These are phyloP conservation scores for Pisolithus orientalis DNA, from an alignment of 768 basidiomycete species.

Conservation along the genomic window DNA sequence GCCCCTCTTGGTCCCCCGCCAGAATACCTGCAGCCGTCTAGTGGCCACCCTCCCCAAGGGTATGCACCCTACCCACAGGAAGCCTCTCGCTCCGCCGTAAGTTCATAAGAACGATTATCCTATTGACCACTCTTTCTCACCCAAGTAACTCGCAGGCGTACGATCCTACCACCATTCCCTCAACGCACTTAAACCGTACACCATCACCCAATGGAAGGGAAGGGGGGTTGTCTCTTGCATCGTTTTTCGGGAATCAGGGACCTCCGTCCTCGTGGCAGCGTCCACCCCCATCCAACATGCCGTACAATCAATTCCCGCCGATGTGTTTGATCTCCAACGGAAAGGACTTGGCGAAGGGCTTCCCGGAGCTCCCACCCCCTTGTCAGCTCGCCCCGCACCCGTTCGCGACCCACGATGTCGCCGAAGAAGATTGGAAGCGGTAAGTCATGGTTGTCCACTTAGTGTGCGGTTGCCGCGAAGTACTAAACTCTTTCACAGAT, in stretches of 20 bases:
- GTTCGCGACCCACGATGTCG: slow-evolving; percentile 44
- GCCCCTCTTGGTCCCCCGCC: slow-evolving; percentile 8
- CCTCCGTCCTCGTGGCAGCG: slow-evolving; percentile 23
- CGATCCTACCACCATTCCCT: neutral
- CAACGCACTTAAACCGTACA: neutral
- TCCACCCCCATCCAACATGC: slow-evolving; percentile 6
- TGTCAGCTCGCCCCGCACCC: slow-evolving; percentile 37
- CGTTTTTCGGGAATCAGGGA: slow-evolving; percentile 25
- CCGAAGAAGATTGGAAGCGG: slow-evolving; percentile 45
- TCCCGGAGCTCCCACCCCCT: slow-evolving; percentile 38
- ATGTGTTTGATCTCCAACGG: slow-evolving; percentile 25
- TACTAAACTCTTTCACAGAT: slow-evolving; percentile 22
- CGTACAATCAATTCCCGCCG: slow-evolving; percentile 20
- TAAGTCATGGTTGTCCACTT: slow-evolving; percentile 7
- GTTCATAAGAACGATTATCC: neutral
- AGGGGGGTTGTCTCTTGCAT: slow-evolving; percentile 9
- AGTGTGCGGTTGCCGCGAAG: neutral
- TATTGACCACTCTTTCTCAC: neutral
- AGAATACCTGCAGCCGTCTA: slow-evolving; percentile 3
- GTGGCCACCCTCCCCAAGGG: slow-evolving; percentile 1
- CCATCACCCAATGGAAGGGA: neutral
- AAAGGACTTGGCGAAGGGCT: slow-evolving; percentile 33
- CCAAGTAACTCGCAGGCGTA: neutral
- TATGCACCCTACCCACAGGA: neutral
- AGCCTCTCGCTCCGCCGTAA: neutral